Evolutionary conservation across 1,284 basidiomycete genomes (phyloP), one percentile per base, ranked within the genome.

Genomic region (Ustilago vetiveriae): DNA sequence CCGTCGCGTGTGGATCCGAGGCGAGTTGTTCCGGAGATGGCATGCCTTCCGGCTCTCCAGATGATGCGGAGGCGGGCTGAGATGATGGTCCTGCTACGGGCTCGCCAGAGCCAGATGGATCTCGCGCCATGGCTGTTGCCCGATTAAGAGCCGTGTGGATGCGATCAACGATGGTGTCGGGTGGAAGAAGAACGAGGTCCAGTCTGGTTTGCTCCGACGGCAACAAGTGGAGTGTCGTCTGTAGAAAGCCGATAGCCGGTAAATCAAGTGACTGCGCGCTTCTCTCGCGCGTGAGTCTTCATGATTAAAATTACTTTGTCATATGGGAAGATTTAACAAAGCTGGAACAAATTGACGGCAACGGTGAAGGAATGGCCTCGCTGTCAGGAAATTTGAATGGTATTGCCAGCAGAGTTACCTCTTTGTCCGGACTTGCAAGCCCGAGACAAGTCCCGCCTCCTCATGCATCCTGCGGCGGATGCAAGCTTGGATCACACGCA

Each of bases 41-140:
- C 36, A 64, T 47, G 42, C 55, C 50, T 26, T 14, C n/a, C 7
- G 27, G 27, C 21, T 24, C 16, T 46, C 22, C 26, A 22, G 37
- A 9, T 16, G 17, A 38, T n/a, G n/a, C n/a, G 35, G 38, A 10
- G 21, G 32, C 19, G 24, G 48, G 44, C 4, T 38, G 23, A 9
- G 54, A 54, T 2, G 62, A 65, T 6, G 62, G 55, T 9, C 62
- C 62, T 24, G 62, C 55, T 3, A 65, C 42, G 6, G 56, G 63
- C 6, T 26, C 47, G 14, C 26, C 33, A 9, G 56, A 21, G 24
- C 38, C 30, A 2, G 44, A 24, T 3, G 62, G 21, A 19, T 59
- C 51, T 30, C 45, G 33, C 21, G 52, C 46, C 56, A 59, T 66
- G 23, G 16, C 40, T n/a, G 26, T 35, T n/a, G n/a, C n/a, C n/a